Evolutionary conservation across 1,139 yeast species (phyloP).

Genomic region (Diutina rugosa): DNA sequence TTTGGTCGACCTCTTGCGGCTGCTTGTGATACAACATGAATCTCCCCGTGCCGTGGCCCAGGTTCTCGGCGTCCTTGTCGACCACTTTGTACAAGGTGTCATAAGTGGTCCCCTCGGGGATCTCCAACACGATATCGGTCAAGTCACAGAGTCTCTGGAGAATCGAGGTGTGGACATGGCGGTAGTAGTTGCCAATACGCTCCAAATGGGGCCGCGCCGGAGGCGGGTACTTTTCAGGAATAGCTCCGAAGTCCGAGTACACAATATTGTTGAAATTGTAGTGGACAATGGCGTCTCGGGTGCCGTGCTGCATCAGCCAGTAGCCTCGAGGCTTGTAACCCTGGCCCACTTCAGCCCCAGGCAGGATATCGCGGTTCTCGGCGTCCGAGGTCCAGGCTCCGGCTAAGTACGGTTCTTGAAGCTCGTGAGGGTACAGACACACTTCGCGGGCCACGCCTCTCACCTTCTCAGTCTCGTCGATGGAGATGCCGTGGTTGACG

Average conservation of each 20-base stretch:
- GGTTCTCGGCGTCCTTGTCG: constrained; percentile 15
- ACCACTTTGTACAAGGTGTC: constrained; percentile 19
- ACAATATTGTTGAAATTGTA: constrained; percentile 25
- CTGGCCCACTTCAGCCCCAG: constrained; percentile 32
- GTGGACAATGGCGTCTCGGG: constrained; percentile 27
- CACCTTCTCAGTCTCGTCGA: constrained; percentile 16
- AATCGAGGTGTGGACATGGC: constrained; percentile 18
- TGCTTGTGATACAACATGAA: constrained; percentile 24
- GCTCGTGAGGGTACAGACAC: constrained; percentile 29
- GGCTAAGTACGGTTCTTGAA: constrained; percentile 14
- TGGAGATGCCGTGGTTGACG: constrained; percentile 22
- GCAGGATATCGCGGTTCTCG: constrained; percentile 18
- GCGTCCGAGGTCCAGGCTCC: constrained; percentile 19
- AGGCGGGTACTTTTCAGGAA: constrained; percentile 12
- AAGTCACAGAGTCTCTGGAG: constrained; percentile 19
- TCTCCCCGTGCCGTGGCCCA: constrained; percentile 26
- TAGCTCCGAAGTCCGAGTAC: constrained; percentile 13
- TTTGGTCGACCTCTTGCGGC: constrained; percentile 12
- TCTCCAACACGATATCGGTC: constrained; percentile 26
- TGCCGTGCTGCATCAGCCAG: constrained; percentile 30
- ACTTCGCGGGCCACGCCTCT: constrained; percentile 24
- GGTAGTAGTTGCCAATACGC: constrained; percentile 23
- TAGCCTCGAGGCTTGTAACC: constrained; percentile 36
- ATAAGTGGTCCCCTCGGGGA: constrained; percentile 28
- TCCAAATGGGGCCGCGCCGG: constrained; percentile 17